Base-by-base conservation (phyloP, 148 eudicot genomes). In the Rhododendron ferrugineum region DNA sequence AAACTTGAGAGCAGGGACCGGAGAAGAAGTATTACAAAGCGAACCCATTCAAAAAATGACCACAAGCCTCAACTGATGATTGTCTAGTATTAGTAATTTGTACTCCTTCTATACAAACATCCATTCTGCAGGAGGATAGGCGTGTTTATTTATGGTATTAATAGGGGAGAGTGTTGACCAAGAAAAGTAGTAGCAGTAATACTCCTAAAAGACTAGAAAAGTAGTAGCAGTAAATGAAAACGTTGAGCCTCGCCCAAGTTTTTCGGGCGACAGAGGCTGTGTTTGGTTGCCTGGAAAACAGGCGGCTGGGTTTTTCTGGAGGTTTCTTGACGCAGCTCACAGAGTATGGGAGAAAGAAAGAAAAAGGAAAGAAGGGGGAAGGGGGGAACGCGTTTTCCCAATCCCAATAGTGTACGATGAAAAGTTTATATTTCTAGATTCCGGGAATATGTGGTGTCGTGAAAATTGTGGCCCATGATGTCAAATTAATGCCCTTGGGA, bases 221-320 rank as follows among this genome's bases (percentile, higher is more conserved):
- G 34, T 28, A 40, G 42, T 0, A 5, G 5, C 4, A 37, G 42
- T 0, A 6, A 52, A 52, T 0, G 28, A 62, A 64, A 62, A 44
- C 84, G 84, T 66, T 82, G 77, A 82, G 34, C 84, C 78, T 46
- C 18, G 37, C 58, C 78, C 84, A 46, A 83, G 46, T 68, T 44
- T 66, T 28, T 30, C 1, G 34, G 2, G 1, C 13, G 84, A 10
- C 3, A 40, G 42, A 7, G 56, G 26, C 1, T 0, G 74, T 44
- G 58, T 68, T 82, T 28, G 78, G 42, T 30, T 47, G 16, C 4
- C 34, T 5, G 20, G 64, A 68, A 81, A 70, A 70, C 78, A 28
- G 46, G 42, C 4, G 60, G 78, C 78, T 60, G 62, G 46, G 72
- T 46, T 49, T 56, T 72, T 83, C 56, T 82, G 6, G 40, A 22